Percentiles rank a stretch among this genome's conserved stretches.
These are phyloP conservation scores for Apiospora phragmitis DNA, from an alignment of 2,329 filamentous ascomycete species.

Conservation along the genomic window DNA sequence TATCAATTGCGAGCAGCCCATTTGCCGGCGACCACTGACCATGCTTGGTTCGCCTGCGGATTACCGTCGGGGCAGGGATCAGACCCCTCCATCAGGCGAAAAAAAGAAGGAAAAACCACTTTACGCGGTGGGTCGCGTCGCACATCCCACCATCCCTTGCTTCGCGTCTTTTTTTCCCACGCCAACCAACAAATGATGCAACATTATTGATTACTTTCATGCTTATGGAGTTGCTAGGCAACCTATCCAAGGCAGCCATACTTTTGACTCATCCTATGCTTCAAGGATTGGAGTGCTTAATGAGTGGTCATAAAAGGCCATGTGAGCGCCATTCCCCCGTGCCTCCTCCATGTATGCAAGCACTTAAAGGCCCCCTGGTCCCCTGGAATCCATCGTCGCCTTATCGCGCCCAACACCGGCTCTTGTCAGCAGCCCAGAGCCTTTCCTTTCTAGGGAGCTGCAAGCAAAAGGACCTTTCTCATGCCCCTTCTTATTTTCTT, in stretches of 20 bases:
- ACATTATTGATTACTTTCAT: constrained; percentile 21
- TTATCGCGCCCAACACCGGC: constrained; percentile 14
- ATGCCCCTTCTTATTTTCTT: neutral
- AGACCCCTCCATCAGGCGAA: constrained; percentile 17
- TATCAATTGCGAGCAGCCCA: neutral
- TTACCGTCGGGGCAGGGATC: constrained; percentile 23
- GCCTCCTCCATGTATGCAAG: constrained; percentile 32
- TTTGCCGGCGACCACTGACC: neutral
- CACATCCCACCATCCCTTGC: constrained; percentile 29
- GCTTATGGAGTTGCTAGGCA: constrained; percentile 35
- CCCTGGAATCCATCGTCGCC: constrained; percentile 23
- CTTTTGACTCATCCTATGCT: constrained; percentile 10
- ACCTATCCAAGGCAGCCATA: constrained; percentile 29
- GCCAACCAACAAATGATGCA: constrained; percentile 24
- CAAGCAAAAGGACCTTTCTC: neutral
- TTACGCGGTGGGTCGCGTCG: constrained; percentile 38
- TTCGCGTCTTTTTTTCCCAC: constrained; percentile 22
- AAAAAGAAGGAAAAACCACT: constrained; percentile 30
- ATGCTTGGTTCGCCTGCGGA: neutral
- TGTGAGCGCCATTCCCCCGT: constrained; percentile 17
- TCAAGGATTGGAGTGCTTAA: neutral
- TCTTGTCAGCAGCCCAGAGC: neutral
- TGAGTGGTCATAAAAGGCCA: constrained; percentile 22
- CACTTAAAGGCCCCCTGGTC: constrained; percentile 31
- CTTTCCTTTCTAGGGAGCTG: neutral